Conservation (phyloP, 2,329 filamentous ascomycete genomes). For the Pseudogymnoascus sp. region DNA sequence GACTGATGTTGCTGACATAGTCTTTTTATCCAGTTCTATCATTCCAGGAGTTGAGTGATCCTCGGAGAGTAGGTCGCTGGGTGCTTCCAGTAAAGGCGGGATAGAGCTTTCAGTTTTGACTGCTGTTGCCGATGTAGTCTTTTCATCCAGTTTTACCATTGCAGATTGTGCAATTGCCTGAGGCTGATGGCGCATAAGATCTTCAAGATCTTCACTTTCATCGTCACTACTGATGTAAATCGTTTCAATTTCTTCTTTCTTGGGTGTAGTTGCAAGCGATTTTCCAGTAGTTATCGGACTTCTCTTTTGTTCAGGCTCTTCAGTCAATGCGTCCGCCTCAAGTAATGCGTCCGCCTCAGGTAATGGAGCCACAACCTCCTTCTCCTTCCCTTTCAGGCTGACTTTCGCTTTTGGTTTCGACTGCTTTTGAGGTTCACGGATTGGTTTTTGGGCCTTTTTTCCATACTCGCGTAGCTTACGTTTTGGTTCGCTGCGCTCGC, state of each 20-base stretch:
- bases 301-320: background rate
- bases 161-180: background rate
- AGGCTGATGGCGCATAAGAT: background rate
- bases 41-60: background rate
- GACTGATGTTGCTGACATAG: background rate
- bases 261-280: too few relatives aligned
- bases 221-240: background rate
- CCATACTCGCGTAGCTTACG: background rate
- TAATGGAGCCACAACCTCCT: background rate
- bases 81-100: background rate
- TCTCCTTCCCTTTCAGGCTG: background rate
- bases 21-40: background rate
- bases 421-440: background rate
- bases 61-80: background rate
- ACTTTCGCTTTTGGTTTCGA: background rate
- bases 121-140: background rate
- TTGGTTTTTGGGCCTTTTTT: background rate
- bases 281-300: background rate
- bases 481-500: background rate
- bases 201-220: background rate
- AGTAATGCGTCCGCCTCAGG: background rate
- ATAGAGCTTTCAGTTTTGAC: background rate
- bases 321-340: background rate
- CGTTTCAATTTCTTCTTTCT: background rate
- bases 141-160: background rate